Evolutionary conservation across 148 eudicot genomes (phyloP).

Genomic region (Amaranthus palmeri): DNA sequence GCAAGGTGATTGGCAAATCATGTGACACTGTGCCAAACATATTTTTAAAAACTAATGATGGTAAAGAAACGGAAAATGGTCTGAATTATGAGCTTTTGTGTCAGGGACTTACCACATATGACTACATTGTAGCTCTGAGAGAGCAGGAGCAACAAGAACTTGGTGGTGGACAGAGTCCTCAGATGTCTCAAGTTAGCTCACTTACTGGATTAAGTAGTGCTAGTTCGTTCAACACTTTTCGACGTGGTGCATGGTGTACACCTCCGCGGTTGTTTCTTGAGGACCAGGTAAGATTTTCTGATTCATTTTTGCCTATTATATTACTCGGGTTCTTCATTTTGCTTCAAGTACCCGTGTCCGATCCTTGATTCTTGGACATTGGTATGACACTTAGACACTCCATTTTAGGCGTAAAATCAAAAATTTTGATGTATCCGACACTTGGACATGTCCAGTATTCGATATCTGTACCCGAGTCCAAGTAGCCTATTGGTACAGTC

Average conservation of each 20-base stretch:
- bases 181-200: conserved; percentile 93
- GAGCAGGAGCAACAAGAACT: conserved; percentile 90
- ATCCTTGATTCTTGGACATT: no score
- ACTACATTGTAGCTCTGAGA: conserved; percentile 93
- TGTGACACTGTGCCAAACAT: neutral
- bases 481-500: no score
- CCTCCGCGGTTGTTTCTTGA: conserved; percentile 92
- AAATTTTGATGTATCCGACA: no score
- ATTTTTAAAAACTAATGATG: neutral
- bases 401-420: no score
- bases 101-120: conserved; percentile 96
- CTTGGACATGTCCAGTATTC: no score
- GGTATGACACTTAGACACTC: no score
- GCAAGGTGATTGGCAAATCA: no score
- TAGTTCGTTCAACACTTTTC: conserved; percentile 84
- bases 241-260: conserved; percentile 92
- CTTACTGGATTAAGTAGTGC: conserved; percentile 95
- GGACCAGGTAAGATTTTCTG: conserved; percentile 58
- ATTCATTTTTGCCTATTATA: neutral
- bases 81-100: neutral
- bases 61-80: neutral
- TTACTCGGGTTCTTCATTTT: no score
- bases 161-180: conserved; percentile 96
- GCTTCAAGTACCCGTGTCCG: neutral
- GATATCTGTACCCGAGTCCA: no score